Evolutionary conservation across 2,329 filamentous ascomycete genomes (phyloP), one percentile per base, ranked within the genome.

Genomic region (Pseudopyrenochaeta lycopersici): DNA sequence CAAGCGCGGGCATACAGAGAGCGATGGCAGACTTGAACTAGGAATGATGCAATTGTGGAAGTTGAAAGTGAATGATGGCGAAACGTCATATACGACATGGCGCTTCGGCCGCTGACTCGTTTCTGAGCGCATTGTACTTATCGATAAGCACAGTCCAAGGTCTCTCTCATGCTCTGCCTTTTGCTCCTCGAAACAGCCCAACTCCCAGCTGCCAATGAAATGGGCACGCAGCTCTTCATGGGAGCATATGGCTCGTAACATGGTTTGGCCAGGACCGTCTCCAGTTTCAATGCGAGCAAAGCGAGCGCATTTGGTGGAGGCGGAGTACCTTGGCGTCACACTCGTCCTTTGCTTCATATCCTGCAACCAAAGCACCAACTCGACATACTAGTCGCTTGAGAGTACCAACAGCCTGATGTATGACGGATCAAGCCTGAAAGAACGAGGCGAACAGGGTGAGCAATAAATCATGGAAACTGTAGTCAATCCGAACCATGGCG

Each of bases 1-100:
- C 52, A 46, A 59, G 57, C 46, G 60, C 52, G 58, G 61, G 62
- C 72, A 75, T 75, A 61, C 71, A 72, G 66, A 20, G 49, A 42
- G 18, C 10, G 39, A 40, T 15, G 45, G 51, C 49, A 54, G 35
- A 40, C 20, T 40, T 30, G 17, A 29, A 33, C 20, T 14, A 20
- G 11, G 6, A 14, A 4, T 38, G 10, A 21, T 7, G 21, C 3
- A 39, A 23, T 5, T 12, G 17, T 23, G 20, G 9, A 2, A 36
- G n/a, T n/a, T 36, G n/a, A 27, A 5, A 9, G 5, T 35, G 32
- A 14, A 17, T 5, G 5, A 17, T 20, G 18, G 40, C 39, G 48
- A 20, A 35, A 33, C 15, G 35, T 52, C 38, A 30, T 48, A 38
- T 35, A 57, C 56, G 59, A 60, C 59, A 62, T 62, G 44, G 38